phyloP scores from a whole-genome alignment of 1,139 yeast species.

The Sugiyamaella neomexicana region DNA sequence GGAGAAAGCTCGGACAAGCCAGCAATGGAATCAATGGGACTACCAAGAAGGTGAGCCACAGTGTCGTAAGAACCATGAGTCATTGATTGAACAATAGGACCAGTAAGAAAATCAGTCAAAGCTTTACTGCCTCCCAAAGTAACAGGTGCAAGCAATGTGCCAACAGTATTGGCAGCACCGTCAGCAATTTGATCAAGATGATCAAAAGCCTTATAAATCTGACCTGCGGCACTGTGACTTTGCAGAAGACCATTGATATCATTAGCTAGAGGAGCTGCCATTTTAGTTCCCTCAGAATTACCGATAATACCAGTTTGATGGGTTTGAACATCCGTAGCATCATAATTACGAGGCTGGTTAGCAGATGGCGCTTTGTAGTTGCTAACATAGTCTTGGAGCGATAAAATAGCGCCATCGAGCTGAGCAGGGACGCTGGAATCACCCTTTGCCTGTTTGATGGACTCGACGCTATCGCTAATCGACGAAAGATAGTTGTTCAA shows the following conservation, averaged over 20 bases:
- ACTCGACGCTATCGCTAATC: neutral
- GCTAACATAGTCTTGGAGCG: slow-evolving; percentile 1
- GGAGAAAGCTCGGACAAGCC: slow-evolving; percentile 14
- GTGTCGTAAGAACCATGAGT: slow-evolving; percentile 23
- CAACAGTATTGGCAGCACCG: slow-evolving; percentile 15
- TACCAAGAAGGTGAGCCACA: slow-evolving; percentile 21
- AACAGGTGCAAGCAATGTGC: slow-evolving; percentile 15
- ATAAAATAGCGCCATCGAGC: neutral
- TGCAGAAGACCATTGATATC: slow-evolving; percentile 16
- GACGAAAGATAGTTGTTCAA: slow-evolving; percentile 9
- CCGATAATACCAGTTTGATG: slow-evolving; percentile 11
- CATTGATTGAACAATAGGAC: slow-evolving; percentile 25
- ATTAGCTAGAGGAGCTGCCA: slow-evolving; percentile 20
- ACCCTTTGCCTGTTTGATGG: slow-evolving; percentile 10
- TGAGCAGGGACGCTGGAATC: slow-evolving; percentile 9
- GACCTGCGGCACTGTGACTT: slow-evolving; percentile 15
- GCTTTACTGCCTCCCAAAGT: slow-evolving; percentile 18
- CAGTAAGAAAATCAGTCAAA: slow-evolving; percentile 20
- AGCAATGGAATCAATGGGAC: slow-evolving; percentile 16
- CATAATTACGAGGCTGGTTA: slow-evolving; percentile 8
- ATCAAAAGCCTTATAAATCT: slow-evolving; percentile 18
- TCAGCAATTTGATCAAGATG: slow-evolving; percentile 18
- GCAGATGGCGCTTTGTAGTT: slow-evolving; percentile 11
- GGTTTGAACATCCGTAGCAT: slow-evolving; percentile 1
- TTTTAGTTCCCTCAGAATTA: slow-evolving; percentile 16